A percentile compares a stretch with the other conserved stretches of the same genome.
These are phyloP conservation scores for Mycena galericulata DNA, from an alignment of 768 basidiomycete genomes.

Conservation along the genomic window DNA sequence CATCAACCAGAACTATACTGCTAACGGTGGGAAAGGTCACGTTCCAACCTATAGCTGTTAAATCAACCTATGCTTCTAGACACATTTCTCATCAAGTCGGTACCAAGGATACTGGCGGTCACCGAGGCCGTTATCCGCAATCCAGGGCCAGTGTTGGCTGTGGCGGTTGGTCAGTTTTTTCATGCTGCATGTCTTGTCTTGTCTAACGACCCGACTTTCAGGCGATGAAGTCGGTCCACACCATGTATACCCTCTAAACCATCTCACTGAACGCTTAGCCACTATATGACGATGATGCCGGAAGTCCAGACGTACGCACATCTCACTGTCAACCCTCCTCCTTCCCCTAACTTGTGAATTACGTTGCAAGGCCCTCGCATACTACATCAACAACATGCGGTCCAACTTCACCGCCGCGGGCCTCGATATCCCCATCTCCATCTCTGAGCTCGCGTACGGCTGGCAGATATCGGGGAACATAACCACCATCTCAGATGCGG, in stretches of 20 bases:
- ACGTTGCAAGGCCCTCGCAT: conserved; percentile 24
- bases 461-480: conserved; percentile 33
- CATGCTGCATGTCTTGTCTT: too few relatives aligned
- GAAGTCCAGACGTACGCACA: conserved; percentile 25
- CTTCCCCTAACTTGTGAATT: conserved; percentile 8
- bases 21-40: conserved; percentile 22
- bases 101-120: conserved; percentile 32
- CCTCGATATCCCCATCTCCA: conserved; percentile 30
- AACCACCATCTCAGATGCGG: conserved; percentile 19
- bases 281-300: conserved; percentile 31
- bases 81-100: conserved; percentile 31
- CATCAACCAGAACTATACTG: conserved; percentile 28
- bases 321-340: conserved; percentile 11
- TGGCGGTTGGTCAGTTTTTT: conserved; percentile 32
- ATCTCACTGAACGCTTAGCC: conserved; percentile 23
- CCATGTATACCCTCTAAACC: conserved; percentile 5
- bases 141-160: conserved; percentile 31
- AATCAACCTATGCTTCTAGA: conserved; percentile 18
- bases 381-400: conserved; percentile 28
- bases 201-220: conserved; percentile 4
- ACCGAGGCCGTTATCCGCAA: conserved; percentile 34
- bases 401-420: conserved; percentile 29
- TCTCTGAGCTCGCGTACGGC: conserved; percentile 32
- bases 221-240: conserved; percentile 28
- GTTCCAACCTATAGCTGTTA: neutral